Evolutionary conservation across 768 basidiomycete genomes (phyloP).

Genomic region (Leccinum longicurvipes): DNA sequence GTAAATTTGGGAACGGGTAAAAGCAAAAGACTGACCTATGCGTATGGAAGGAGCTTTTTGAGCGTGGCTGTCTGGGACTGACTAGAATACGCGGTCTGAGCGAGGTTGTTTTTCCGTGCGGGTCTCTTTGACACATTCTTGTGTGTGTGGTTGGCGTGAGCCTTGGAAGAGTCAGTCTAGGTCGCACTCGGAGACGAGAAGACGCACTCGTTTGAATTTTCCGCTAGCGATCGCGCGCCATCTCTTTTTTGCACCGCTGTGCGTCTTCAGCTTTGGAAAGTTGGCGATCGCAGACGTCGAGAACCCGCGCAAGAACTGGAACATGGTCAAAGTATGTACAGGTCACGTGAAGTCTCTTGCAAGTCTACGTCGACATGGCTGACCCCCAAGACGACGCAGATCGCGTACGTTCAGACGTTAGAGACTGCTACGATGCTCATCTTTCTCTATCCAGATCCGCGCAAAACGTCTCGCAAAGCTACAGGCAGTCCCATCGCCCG

Average conservation of each 20-base stretch:
- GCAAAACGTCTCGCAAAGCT: slow-evolving; percentile 89
- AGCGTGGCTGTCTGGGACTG: slow-evolving; percentile 61
- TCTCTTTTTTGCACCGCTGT: slow-evolving; percentile 78
- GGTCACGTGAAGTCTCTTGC: no score
- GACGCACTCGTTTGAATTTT: slow-evolving; percentile 70
- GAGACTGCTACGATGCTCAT: background rate
- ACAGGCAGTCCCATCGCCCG: slow-evolving; percentile 43
- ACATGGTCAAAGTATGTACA: slow-evolving; percentile 26
- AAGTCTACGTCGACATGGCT: slow-evolving; percentile 12
- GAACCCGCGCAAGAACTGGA: slow-evolving; percentile 43
- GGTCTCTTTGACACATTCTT: slow-evolving; percentile 67
- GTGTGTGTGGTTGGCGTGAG: slow-evolving; percentile 69
- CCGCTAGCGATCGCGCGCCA: slow-evolving; percentile 71
- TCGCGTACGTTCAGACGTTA: slow-evolving; percentile 43
- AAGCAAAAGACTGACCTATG: slow-evolving; percentile 26
- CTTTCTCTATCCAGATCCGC: slow-evolving; percentile 60
- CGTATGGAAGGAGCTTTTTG: slow-evolving; percentile 73
- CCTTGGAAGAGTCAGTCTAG: slow-evolving; percentile 37
- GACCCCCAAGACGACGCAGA: slow-evolving; percentile 78
- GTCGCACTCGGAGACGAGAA: background rate
- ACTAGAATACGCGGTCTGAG: slow-evolving; percentile 63
- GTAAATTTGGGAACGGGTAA: background rate
- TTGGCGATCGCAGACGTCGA: slow-evolving; percentile 53
- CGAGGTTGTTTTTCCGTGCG: slow-evolving; percentile 61
- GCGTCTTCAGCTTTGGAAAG: slow-evolving; percentile 77